Percentiles rank a stretch among this genome's conserved stretches.
phyloP scores from a whole-genome alignment of 805 yeast species.

The Schwanniomyces vanrijiae region DNA sequence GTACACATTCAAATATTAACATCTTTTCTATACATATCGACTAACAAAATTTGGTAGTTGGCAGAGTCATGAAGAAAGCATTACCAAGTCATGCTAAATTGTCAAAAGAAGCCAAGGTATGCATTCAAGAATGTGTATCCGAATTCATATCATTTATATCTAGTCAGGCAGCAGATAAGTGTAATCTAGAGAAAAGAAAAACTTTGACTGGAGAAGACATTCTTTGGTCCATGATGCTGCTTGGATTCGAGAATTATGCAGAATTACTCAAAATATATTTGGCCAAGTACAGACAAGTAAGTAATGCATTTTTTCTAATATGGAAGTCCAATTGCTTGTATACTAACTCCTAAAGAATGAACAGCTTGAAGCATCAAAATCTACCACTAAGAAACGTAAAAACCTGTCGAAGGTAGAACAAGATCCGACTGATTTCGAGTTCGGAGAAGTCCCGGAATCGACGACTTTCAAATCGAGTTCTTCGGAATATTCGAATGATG shows the following conservation, averaged over 20 bases:
- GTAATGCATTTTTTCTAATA: background rate
- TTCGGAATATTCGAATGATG: background rate
- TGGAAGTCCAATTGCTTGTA: background rate
- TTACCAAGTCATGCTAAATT: conserved; percentile 73
- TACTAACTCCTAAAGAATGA: background rate
- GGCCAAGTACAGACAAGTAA: conserved; percentile 23
- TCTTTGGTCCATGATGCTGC: conserved; percentile 60
- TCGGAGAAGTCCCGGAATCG: background rate
- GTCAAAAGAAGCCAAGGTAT: conserved; percentile 75
- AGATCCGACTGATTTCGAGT: background rate
- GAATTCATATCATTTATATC: conserved; percentile 81
- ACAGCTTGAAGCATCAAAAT: background rate
- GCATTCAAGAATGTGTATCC: conserved; percentile 81
- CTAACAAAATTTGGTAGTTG: conserved; percentile 36
- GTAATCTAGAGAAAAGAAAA: conserved; percentile 68
- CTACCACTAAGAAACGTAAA: background rate
- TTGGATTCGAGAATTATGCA: conserved; percentile 81
- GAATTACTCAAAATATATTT: conserved; percentile 69
- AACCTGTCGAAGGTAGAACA: background rate
- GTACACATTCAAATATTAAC: conserved; percentile 9
- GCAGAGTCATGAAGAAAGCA: conserved; percentile 75
- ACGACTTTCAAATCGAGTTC: background rate
- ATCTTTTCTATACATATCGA: background rate
- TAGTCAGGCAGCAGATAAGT: conserved; percentile 76
- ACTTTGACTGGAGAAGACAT: conserved; percentile 81